Evolutionary conservation across 164 flowering plant species (phyloP), one percentile per base, ranked within the genome.

Genomic region (Litsea cubeba): DNA sequence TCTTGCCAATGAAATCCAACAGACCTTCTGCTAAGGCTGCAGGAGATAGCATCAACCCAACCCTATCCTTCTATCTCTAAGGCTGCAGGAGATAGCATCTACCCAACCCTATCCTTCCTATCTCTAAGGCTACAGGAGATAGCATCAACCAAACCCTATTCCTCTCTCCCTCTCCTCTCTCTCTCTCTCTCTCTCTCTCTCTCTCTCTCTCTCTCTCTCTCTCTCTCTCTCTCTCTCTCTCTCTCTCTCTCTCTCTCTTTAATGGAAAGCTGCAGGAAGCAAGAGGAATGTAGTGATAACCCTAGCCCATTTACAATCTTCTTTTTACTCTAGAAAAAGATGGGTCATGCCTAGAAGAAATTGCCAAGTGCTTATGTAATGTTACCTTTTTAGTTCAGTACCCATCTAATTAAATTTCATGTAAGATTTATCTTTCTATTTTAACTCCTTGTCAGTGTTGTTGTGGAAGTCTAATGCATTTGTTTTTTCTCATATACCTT

Each of bases 1-100:
- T 69, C 89, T 95, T 2, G 99, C 97, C 72, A 88, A 87, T 26
- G 91, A 85, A 78, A 85, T 95, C 76, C 99, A 93, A 81, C 92
- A 85, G 80, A 95, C 98, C 50, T 93, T 95, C 87, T 81, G 90
- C 85, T 87, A 80, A 70, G 51, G 30, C 62, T 63, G 22, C 70
- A 58, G 58, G 26, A 65, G 12, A 17, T 49, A 58, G 66, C 12
- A 14, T 26, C 69, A 65, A 15, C 63, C 60, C 17, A 22, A 15
- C 60, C 30, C 35, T 26, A 26, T 26, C 0, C 60, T n/a, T n/a
- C 49, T 28, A 50, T 60, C 32, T 24, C 85, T 86, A 80, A 70
- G 51, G 30, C 62, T 63, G 22, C 70, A 46, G 58, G 26, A 65
- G 12, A 17, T 49, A 32, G 66, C 5, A 14, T 26, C 69, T 50